phyloP scores from a whole-genome alignment of 768 basidiomycete species.

The Tulasnella sp. region DNA sequence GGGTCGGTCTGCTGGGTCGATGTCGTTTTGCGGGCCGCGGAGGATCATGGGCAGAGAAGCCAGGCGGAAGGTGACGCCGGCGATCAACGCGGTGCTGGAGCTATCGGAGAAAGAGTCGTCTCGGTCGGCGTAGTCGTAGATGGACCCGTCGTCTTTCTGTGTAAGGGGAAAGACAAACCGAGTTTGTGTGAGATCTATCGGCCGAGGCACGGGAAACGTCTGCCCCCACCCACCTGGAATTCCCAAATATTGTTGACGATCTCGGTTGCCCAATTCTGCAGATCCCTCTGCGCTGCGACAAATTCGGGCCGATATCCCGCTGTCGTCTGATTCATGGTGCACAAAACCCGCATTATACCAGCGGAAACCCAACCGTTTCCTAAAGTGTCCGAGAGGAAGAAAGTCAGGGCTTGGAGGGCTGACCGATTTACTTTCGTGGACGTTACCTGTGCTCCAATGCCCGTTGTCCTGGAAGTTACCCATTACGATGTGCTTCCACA shows the following conservation, averaged over 20 bases:
- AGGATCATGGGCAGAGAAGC: slow-evolving; percentile 43
- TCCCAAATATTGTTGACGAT: slow-evolving; percentile 72
- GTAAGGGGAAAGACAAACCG: slow-evolving; percentile 33
- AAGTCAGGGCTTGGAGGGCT: background rate
- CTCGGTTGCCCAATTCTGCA: slow-evolving; percentile 67
- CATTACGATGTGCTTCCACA: slow-evolving; percentile 78
- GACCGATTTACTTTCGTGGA: background rate
- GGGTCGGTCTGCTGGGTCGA: background rate
- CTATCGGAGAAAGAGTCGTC: slow-evolving; percentile 68
- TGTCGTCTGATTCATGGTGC: slow-evolving; percentile 58
- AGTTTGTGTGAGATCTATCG: background rate
- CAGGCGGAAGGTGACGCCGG: slow-evolving; percentile 74
- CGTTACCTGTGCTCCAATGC: slow-evolving; percentile 77
- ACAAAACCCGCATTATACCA: slow-evolving; percentile 81
- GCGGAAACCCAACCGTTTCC: slow-evolving; percentile 90
- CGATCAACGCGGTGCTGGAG: slow-evolving; percentile 72
- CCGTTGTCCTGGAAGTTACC: slow-evolving; percentile 64
- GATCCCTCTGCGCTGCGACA: slow-evolving; percentile 55
- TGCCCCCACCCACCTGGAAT: slow-evolving; percentile 50
- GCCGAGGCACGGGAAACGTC: background rate
- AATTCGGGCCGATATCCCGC: background rate
- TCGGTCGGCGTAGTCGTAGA: slow-evolving; percentile 73
- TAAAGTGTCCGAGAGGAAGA: slow-evolving; percentile 38
- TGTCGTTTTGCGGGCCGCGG: slow-evolving; percentile 29
- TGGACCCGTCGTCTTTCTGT: slow-evolving; percentile 42